Base-by-base conservation (phyloP, 768 basidiomycete genomes). In the Neoboletus magnificus region DNA sequence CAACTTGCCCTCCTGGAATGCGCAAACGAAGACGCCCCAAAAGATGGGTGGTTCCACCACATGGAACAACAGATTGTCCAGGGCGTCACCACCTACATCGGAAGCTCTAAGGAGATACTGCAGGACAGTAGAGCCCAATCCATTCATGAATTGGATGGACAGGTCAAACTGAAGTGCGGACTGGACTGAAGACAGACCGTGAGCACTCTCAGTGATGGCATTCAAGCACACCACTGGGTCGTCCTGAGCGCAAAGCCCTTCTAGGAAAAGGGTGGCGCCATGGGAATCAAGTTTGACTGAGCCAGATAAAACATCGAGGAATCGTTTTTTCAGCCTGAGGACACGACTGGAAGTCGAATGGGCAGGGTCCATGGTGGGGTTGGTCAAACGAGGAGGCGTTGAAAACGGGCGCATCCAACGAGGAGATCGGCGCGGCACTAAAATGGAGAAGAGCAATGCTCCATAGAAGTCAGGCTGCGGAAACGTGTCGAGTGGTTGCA, bases 11-110 rank as follows among this genome's bases (percentile, higher is more conserved):
- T 59, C 57, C 32, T 69, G 62, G 48, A 78, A 79, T 6, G 72
- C 66, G 15, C 62, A 36, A 3, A 64, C 54, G 42, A 78, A 75
- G 1, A 61, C 58, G 22, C 42, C 51, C 80, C 79, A 84, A 57
- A 83, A 83, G 27, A 80, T 71, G 0, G 80, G 75, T 3, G 82
- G 82, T 1, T 83, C 74, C 3, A 78, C 76, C 22, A 84, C 70
- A 11, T 67, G 62, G 45, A 66, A 43, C 39, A 85, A 37, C 12
- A 84, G 47, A n/a, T 68, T 62, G 16, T 71, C 62, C 12, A 84
- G 55, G 37, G 74, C 69, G 10, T 66, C 52, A 0, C 83, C 83
- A 22, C 71, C 74, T 40, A 83, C 69, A 20, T 58, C 59, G 32
- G 61, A 66, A 6, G 82, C 62, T 15, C 62, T 71, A 13, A 72